Conservation (phyloP, 306 rosid genomes). For the Cucumis melo region DNA sequence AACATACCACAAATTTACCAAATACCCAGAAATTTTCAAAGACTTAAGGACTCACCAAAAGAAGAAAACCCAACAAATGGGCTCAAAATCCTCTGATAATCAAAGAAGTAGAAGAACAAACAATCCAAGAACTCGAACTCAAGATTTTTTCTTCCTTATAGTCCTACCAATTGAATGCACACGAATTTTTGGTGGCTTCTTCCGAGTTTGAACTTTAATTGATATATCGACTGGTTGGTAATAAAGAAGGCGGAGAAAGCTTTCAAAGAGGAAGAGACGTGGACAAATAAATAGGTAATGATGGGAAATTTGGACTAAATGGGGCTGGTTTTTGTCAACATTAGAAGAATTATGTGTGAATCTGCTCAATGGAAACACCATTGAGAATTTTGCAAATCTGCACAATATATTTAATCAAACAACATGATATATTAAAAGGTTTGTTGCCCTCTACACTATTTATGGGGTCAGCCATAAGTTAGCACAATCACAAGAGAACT, state of each 20-base stretch:
- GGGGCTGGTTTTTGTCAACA: conserved; percentile 9
- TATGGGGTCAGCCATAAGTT: neutral
- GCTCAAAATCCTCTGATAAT: neutral
- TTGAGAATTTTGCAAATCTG: neutral
- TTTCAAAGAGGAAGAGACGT: conserved; percentile 6
- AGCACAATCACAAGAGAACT: neutral
- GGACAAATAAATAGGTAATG: conserved; percentile 27
- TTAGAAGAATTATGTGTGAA: conserved; percentile 6
- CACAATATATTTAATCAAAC: neutral
- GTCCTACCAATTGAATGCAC: neutral
- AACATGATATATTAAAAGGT: neutral
- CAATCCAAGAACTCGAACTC: neutral
- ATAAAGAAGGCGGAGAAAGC: conserved; percentile 9
- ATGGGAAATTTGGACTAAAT: conserved; percentile 3
- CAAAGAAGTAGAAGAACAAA: neutral
- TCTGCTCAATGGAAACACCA: neutral
- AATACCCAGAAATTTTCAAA: neutral
- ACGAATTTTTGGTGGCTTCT: conserved; percentile 19
- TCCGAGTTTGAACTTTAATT: conserved; percentile 3
- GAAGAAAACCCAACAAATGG: neutral
- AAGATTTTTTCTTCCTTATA: neutral
- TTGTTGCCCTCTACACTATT: neutral
- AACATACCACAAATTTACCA: neutral
- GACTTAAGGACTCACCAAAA: neutral
- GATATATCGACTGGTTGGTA: conserved; percentile 16